A percentile compares a stretch with the other conserved stretches of the same genome.
Conservation (phyloP, 2,329 filamentous ascomycete species). For the Dothistroma septosporum region DNA sequence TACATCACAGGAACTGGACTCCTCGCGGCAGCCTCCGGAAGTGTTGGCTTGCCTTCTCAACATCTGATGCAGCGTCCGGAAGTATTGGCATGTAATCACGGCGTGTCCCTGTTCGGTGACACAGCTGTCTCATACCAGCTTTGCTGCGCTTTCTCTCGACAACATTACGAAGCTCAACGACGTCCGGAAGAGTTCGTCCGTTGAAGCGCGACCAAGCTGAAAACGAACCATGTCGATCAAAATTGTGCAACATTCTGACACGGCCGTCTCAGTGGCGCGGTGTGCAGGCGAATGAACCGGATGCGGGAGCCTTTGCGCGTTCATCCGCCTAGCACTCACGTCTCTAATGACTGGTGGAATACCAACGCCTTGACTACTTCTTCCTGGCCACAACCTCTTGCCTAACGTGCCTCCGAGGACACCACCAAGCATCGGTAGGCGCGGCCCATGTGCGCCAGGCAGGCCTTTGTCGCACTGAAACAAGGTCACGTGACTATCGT, state of each 20-base stretch:
- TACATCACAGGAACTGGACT: conserved; percentile 2
- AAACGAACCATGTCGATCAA: neutral
- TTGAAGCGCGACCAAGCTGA: conserved; percentile 27
- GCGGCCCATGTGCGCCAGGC: too few species aligned
- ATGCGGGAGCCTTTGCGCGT: neutral
- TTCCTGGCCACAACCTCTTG: neutral
- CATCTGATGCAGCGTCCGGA: neutral
- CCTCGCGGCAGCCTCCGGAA: conserved; percentile 7
- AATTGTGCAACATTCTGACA: too few species aligned
- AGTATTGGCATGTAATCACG: neutral
- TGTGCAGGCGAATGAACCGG: neutral
- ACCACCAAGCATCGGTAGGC: too few species aligned
- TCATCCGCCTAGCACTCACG: neutral
- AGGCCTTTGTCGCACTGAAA: too few species aligned
- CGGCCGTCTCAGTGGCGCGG: too few species aligned
- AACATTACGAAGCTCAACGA: conserved; percentile 1
- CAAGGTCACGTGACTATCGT: neutral
- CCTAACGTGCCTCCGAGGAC: neutral
- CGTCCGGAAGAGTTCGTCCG: conserved; percentile 11
- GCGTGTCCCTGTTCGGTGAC: neutral
- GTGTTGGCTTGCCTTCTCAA: conserved; percentile 5
- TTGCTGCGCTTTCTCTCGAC: neutral
- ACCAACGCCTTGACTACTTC: neutral
- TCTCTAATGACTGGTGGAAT: conserved; percentile 8
- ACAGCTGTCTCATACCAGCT: neutral